Base-by-base conservation (phyloP, 441 rosid species). In the Gossypium laxum region DNA sequence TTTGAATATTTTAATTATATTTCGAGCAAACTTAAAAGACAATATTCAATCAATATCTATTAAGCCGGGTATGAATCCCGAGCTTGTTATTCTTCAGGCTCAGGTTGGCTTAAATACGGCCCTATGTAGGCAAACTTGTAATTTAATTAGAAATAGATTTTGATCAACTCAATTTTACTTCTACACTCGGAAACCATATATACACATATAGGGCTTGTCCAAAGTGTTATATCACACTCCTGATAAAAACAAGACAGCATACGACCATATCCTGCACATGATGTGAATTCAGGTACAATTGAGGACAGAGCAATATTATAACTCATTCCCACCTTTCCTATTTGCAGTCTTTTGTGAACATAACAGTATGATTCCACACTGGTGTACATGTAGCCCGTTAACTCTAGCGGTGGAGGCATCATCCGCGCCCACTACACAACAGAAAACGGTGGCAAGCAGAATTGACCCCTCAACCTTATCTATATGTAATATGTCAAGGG, bases 381-480 rank as follows among this genome's bases (percentile, higher is more conserved):
- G 75, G 79, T 86, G 75, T 0, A 85, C 73, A 61, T 85, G 88
- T 0, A 97, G 96, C 26, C 98, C 98, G 0, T 88, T 89, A 30
- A 91, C 93, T 79, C 88, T 77, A 41, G 87, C 84, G 17, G 92
- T 87, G 76, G 90, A 93, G 0, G 98, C 96, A 74, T 92, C 97
- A 14, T 69, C 54, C 98, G 89, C 41, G 90, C 98, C 98, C 96
- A 93, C 61, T 90, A 70, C 76, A 93, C 38, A 75, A 0, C 95
- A 90, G 84, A 91, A 91, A 62, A 91, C 89, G 11, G 98, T 89
- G 11, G 97, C 96, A 18, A 91, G 86, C 15, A 90, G 90, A 73
- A 91, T 84, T 0, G 96, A 90, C 99, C 98, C 81, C 98, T 91
- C 89, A 94, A 86, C 76, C 92, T 94, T 15, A 94, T 94, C 98